Evolutionary conservation across 352 stramenopile species (phyloP).

Genomic region (Saprolegnia parasitica): DNA sequence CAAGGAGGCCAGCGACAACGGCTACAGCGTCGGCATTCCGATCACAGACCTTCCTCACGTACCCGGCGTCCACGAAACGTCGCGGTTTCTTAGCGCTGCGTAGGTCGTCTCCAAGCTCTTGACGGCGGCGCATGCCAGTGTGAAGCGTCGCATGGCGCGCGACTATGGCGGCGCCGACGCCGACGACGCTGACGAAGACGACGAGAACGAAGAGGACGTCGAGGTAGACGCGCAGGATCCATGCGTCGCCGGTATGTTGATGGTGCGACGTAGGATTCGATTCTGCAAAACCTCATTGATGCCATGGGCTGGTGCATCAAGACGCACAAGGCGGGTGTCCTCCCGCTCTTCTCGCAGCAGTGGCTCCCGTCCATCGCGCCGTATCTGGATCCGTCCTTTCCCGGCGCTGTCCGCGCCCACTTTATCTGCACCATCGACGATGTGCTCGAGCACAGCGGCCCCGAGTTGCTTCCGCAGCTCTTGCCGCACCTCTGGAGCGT

Average conservation of each 20-base stretch:
- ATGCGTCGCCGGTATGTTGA: constrained; percentile 9
- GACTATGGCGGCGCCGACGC: constrained; percentile 18
- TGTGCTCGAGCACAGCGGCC: constrained; percentile 80
- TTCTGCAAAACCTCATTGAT: constrained; percentile 56
- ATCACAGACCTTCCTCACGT: constrained; percentile 58
- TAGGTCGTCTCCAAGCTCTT: constrained; percentile 64
- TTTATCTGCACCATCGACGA: constrained; percentile 87
- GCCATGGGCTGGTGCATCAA: constrained; percentile 84
- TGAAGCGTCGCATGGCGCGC: constrained; percentile 47
- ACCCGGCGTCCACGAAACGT: background rate
- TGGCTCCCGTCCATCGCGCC: constrained; percentile 61
- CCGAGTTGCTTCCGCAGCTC: constrained; percentile 65
- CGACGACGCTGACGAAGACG: constrained; percentile 64
- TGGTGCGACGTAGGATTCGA: constrained; percentile 14
- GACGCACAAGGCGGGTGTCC: constrained; percentile 69
- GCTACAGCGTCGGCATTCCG: constrained; percentile 59
- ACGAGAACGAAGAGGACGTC: constrained; percentile 76
- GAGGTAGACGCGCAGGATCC: constrained; percentile 24
- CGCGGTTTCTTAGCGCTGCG: background rate
- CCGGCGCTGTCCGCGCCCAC: constrained; percentile 66
- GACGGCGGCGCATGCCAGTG: constrained; percentile 56
- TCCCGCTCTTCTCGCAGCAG: constrained; percentile 68
- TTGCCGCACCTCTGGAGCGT: constrained; percentile 48
- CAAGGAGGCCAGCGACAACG: constrained; percentile 75
- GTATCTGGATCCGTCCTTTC: constrained; percentile 50